These are phyloP conservation scores for Cucurbita ficifolia DNA, from an alignment of 306 rosid species.

Conservation along the genomic window DNA sequence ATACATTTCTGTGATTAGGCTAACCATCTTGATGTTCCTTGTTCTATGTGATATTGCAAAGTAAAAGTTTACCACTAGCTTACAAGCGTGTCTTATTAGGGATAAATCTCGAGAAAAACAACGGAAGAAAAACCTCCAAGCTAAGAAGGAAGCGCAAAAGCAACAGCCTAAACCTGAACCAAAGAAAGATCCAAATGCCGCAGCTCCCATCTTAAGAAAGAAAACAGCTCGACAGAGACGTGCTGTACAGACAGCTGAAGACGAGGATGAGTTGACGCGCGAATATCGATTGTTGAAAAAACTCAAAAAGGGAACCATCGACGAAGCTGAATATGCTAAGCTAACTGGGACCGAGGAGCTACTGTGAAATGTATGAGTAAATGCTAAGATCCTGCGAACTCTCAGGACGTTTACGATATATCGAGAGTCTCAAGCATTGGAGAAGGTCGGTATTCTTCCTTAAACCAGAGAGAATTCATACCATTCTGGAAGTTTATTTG, in stretches of 20 bases:
- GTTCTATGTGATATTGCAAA: background rate
- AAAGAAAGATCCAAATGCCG: slow-evolving; percentile 23
- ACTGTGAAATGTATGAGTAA: slow-evolving; percentile 21
- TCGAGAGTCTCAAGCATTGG: background rate
- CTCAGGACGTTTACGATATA: background rate
- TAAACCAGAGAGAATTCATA: background rate
- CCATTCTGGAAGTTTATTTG: background rate
- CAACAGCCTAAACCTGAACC: slow-evolving; percentile 35
- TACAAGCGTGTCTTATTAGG: slow-evolving; percentile 19
- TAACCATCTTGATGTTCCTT: background rate
- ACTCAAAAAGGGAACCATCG: slow-evolving; percentile 68
- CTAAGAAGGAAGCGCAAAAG: slow-evolving; percentile 58
- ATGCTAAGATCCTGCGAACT: background rate
- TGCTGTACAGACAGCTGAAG: slow-evolving; percentile 63
- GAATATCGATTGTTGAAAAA: slow-evolving; percentile 79
- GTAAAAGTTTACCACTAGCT: background rate
- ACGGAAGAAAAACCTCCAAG: slow-evolving; percentile 59
- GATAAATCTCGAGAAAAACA: slow-evolving; percentile 88
- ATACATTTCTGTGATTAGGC: background rate
- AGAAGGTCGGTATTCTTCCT: background rate
- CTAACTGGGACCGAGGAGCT: slow-evolving; percentile 78
- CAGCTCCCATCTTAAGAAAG: slow-evolving; percentile 34
- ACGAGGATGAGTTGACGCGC: slow-evolving; percentile 60
- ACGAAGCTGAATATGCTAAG: slow-evolving; percentile 56
- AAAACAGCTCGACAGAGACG: slow-evolving; percentile 86